Conservation (phyloP, 2,329 filamentous ascomycete genomes). For the Raffaelea deltoideospora region DNA sequence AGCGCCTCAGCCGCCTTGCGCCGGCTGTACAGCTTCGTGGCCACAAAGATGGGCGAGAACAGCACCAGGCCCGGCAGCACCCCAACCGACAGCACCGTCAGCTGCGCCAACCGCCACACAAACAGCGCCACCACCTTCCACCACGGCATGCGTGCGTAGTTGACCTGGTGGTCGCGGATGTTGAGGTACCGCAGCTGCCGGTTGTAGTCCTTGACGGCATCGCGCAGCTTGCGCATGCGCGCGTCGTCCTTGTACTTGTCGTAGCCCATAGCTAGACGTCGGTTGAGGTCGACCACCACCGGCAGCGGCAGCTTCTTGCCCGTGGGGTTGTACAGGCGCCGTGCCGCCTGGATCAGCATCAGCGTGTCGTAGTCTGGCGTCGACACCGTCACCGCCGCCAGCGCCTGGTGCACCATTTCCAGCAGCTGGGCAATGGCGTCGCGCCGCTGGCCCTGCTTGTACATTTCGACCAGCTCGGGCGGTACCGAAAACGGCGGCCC, state of each 20-base stretch:
- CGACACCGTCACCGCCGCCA: conserved; percentile 80
- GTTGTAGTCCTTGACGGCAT: conserved; percentile 73
- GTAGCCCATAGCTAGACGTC: conserved; percentile 80
- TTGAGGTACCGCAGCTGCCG: conserved; percentile 70
- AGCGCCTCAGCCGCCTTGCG: conserved; percentile 73
- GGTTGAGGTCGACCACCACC: conserved; percentile 86
- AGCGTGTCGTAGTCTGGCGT: conserved; percentile 90
- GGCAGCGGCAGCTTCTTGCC: conserved; percentile 87
- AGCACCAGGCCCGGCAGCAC: conserved; percentile 77
- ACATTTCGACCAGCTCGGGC: conserved; percentile 67
- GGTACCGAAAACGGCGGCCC: conserved; percentile 79
- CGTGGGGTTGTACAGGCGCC: conserved; percentile 84
- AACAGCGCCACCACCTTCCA: conserved; percentile 61
- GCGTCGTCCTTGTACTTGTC: conserved; percentile 84
- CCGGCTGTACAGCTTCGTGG: conserved; percentile 66
- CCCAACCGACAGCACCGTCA: conserved; percentile 59
- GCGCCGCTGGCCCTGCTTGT: conserved; percentile 66
- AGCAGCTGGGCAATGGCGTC: conserved; percentile 77
- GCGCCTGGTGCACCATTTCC: conserved; percentile 70
- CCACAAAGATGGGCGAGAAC: conserved; percentile 78
- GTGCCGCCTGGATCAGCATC: conserved; percentile 90
- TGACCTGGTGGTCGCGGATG: conserved; percentile 85
- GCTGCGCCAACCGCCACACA: conserved; percentile 65
- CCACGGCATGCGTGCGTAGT: conserved; percentile 74
- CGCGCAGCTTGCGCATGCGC: conserved; percentile 60